These are phyloP conservation scores for Beta lomatogona DNA, from an alignment of 179 eudicot species.

Conservation along the genomic window DNA sequence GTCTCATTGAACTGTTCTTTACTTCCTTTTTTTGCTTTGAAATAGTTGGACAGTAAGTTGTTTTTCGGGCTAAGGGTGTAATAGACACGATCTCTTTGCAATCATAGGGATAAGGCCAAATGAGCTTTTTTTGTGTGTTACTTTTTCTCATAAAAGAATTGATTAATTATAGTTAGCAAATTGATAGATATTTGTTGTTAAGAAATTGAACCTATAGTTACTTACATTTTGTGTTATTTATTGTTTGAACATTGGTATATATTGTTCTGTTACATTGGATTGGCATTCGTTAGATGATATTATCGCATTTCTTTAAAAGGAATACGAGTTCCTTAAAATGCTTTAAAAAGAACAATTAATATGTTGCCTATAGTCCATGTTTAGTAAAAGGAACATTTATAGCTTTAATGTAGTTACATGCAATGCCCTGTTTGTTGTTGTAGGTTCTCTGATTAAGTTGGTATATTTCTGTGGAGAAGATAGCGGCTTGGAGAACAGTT, in stretches of 20 bases:
- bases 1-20: neutral
- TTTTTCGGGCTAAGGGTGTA: neutral
- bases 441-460: conserved; percentile 88
- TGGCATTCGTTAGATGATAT: neutral
- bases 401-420: conserved; percentile 14
- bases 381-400: neutral
- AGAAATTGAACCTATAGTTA: neutral
- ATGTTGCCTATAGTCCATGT: neutral
- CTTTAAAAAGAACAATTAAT: neutral
- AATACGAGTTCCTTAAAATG: neutral
- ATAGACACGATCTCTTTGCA: neutral
- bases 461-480: conserved; percentile 64
- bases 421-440: conserved; percentile 6
- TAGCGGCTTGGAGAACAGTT: conserved; percentile 28
- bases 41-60: neutral
- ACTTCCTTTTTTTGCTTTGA: neutral
- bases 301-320: neutral
- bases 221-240: neutral
- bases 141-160: neutral
- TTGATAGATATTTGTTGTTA: neutral
- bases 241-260: neutral
- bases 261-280: neutral
- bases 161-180: neutral
- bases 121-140: neutral
- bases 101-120: neutral